Evolutionary conservation across 2,329 filamentous ascomycete species (phyloP).

Genomic region (Colletotrichum orbiculare): DNA sequence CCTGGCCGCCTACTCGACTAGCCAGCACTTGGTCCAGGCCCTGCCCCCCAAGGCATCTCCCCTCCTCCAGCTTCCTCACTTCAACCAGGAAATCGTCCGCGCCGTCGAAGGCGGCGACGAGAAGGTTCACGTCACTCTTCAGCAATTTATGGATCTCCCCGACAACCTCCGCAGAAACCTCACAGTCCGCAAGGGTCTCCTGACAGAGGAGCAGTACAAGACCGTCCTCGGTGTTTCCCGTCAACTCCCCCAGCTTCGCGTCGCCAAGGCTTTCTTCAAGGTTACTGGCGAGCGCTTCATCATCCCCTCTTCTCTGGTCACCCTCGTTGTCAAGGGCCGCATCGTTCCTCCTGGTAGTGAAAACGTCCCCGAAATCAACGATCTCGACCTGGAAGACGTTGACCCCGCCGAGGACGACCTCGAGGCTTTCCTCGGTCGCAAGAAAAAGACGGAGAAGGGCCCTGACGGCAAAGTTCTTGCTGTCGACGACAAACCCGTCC

Average conservation of each 20-base stretch:
- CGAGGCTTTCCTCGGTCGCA: conserved; percentile 83
- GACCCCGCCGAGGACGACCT: conserved; percentile 94
- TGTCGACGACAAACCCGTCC: conserved; percentile 72
- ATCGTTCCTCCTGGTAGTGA: conserved; percentile 88
- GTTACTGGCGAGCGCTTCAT: conserved; percentile 94
- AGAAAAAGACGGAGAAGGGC: conserved; percentile 72
- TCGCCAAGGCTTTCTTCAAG: conserved; percentile 98
- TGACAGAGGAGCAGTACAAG: conserved; percentile 81
- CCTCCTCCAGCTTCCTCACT: conserved; percentile 89
- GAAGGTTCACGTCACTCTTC: conserved; percentile 80
- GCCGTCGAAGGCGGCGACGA: conserved; percentile 77
- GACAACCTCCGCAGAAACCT: conserved; percentile 78
- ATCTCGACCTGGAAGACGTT: conserved; percentile 86
- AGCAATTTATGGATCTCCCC: conserved; percentile 88
- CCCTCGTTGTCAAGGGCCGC: conserved; percentile 93
- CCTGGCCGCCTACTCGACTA: conserved; percentile 81
- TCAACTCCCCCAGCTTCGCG: conserved; percentile 84
- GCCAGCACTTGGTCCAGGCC: conserved; percentile 91
- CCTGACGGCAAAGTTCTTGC: conserved; percentile 66
- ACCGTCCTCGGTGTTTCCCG: conserved; percentile 80
- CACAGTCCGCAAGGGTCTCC: conserved; percentile 75
- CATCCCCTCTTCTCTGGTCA: conserved; percentile 91
- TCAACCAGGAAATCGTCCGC: conserved; percentile 74
- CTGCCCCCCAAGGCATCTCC: conserved; percentile 85
- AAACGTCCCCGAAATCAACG: conserved; percentile 78